These are phyloP conservation scores for Shiraia bambusicola DNA, from an alignment of 2,329 filamentous ascomycete species.

Conservation along the genomic window DNA sequence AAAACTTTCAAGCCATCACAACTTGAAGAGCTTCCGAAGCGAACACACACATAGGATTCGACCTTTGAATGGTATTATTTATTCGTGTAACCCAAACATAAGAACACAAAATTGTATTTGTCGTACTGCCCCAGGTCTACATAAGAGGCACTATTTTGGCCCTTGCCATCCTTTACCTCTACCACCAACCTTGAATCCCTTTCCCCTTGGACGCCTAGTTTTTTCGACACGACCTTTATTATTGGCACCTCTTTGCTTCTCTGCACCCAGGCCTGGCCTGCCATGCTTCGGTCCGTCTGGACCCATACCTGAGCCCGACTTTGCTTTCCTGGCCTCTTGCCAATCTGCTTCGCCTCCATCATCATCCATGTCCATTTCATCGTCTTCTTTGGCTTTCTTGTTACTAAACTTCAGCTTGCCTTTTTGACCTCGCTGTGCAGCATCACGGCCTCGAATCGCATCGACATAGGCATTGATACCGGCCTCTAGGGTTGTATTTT, in stretches of 20 bases:
- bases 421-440: constrained; percentile 59
- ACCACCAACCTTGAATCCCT: constrained; percentile 13
- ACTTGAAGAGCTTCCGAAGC: no score
- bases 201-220: constrained; percentile 17
- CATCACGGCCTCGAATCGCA: constrained; percentile 61
- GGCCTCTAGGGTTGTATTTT: constrained; percentile 48
- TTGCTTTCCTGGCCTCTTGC: constrained; percentile 41
- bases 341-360: constrained; percentile 39
- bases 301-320: constrained; percentile 34
- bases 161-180: constrained; percentile 9
- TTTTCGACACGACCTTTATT: constrained; percentile 19
- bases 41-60: no score
- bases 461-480: constrained; percentile 63
- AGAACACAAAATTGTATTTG: no score
- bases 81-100: no score
- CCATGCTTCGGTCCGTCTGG: constrained; percentile 25
- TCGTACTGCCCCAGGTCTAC: no score
- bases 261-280: constrained; percentile 39
- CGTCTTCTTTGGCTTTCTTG: constrained; percentile 47
- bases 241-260: constrained; percentile 37
- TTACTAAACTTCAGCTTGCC: constrained; percentile 63
- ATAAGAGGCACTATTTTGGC: constrained; percentile 6
- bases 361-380: constrained; percentile 52
- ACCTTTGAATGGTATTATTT: no score
- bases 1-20: no score